These are phyloP conservation scores for Tremella fuciformis DNA, from an alignment of 768 basidiomycete species.

Conservation along the genomic window DNA sequence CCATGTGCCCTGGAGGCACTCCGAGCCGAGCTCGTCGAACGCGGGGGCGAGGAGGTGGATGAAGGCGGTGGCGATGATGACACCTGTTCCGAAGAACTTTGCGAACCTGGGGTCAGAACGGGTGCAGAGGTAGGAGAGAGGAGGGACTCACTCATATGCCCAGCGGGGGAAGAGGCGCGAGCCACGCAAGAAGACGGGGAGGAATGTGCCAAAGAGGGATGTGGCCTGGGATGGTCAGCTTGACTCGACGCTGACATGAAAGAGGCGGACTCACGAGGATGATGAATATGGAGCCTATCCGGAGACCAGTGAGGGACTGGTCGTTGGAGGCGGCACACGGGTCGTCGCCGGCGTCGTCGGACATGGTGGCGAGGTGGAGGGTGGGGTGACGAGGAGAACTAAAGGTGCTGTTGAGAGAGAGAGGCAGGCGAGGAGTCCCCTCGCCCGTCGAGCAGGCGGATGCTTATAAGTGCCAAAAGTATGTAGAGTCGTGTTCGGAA, in stretches of 20 bases:
- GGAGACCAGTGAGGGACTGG: constrained; percentile 24
- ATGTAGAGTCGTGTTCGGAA: no score
- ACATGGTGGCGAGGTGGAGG: neutral
- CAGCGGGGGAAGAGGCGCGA: constrained; percentile 57
- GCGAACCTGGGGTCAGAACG: constrained; percentile 62
- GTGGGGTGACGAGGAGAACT: no score
- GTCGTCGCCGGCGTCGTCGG: constrained; percentile 19
- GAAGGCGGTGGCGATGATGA: constrained; percentile 72
- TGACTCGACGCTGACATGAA: neutral
- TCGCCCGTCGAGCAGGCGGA: no score
- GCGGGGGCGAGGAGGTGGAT: constrained; percentile 68
- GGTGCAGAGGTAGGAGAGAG: neutral
- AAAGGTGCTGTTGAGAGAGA: no score
- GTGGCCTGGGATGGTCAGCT: constrained; percentile 36
- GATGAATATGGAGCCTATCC: constrained; percentile 50
- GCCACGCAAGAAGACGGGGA: constrained; percentile 40
- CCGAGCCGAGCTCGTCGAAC: constrained; percentile 64
- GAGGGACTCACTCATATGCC: constrained; percentile 64
- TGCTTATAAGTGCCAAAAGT: no score
- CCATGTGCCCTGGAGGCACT: constrained; percentile 73
- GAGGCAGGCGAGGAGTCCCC: no score
- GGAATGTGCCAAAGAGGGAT: constrained; percentile 40
- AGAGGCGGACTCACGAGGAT: constrained; percentile 41
- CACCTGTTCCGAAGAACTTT: constrained; percentile 87
- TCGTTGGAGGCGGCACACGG: constrained; percentile 41